phyloP scores from a whole-genome alignment of 2,329 filamentous ascomycete genomes.

The Cladorrhinum sp. region DNA sequence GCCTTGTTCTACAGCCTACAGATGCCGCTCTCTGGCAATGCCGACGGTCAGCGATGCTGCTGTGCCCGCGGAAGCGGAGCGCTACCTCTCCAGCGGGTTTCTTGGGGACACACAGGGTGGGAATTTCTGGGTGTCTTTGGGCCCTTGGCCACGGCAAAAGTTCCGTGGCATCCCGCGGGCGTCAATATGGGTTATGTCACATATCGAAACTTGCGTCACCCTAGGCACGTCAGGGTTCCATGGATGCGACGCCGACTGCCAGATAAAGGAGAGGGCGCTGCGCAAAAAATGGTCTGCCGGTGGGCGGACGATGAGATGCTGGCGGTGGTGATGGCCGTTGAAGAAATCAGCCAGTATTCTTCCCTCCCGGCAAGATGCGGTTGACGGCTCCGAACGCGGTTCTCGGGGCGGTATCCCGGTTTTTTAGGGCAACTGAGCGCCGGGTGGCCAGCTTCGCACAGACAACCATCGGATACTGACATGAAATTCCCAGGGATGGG shows the following conservation, averaged over 20 bases:
- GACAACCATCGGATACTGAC: conserved; percentile 7
- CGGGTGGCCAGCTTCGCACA: conserved; percentile 11
- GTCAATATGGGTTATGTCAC: conserved; percentile 8
- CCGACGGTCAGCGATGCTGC: not conserved
- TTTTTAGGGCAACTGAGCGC: conserved; percentile 9
- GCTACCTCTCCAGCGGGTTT: conserved; percentile 16
- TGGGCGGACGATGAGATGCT: not conserved
- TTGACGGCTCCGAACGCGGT: conserved; percentile 20
- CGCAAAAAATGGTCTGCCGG: conserved; percentile 10
- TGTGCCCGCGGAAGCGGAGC: conserved; percentile 11
- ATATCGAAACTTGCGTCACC: conserved; percentile 11
- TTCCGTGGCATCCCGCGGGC: not conserved
- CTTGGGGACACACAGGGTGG: not conserved
- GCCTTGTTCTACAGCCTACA: not conserved
- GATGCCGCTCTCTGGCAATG: not conserved
- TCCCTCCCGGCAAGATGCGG: conserved; percentile 17
- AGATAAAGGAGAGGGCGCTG: conserved; percentile 14
- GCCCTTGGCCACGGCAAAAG: not conserved
- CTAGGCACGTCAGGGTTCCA: conserved; percentile 17
- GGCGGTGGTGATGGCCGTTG: conserved; percentile 2
- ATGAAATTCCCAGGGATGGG: conserved; percentile 17
- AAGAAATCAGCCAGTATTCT: conserved; percentile 15
- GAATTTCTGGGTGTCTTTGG: too few species aligned
- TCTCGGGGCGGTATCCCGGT: conserved; percentile 26
- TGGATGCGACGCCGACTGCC: conserved; percentile 18